Conservation (phyloP, 768 basidiomycete species). For the Podaxis sp. region DNA sequence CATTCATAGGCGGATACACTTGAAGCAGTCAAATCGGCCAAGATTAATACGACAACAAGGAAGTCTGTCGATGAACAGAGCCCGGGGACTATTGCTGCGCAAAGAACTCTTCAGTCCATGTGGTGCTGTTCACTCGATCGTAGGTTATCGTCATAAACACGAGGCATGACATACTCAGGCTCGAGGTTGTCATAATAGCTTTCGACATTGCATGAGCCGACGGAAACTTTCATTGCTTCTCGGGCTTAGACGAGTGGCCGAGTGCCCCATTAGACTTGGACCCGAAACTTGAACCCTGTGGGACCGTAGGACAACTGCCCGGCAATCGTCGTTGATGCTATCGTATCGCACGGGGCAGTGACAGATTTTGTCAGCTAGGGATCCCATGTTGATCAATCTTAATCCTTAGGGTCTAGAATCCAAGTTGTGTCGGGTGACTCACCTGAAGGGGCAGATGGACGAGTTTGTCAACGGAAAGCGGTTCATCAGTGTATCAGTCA, state of each 20-base stretch:
- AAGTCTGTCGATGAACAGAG: neutral
- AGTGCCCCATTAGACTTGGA: neutral
- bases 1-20: neutral
- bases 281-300: neutral
- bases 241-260: neutral
- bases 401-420: neutral
- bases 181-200: neutral
- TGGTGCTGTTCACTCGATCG: neutral
- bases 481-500: neutral
- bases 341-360: neutral
- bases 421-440: neutral
- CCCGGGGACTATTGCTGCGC: neutral
- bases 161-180: neutral
- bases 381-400: neutral
- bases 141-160: constrained; percentile 8
- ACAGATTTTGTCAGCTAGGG: neutral
- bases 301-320: neutral
- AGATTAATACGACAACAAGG: neutral
- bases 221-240: neutral
- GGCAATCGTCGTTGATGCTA: neutral
- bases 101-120: neutral
- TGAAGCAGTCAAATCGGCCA: neutral
- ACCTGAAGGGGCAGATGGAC: neutral
- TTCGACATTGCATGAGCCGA: neutral
- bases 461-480: neutral